Conservation (phyloP, 2,329 filamentous ascomycete species). For the Tricladium varicosporioides region DNA sequence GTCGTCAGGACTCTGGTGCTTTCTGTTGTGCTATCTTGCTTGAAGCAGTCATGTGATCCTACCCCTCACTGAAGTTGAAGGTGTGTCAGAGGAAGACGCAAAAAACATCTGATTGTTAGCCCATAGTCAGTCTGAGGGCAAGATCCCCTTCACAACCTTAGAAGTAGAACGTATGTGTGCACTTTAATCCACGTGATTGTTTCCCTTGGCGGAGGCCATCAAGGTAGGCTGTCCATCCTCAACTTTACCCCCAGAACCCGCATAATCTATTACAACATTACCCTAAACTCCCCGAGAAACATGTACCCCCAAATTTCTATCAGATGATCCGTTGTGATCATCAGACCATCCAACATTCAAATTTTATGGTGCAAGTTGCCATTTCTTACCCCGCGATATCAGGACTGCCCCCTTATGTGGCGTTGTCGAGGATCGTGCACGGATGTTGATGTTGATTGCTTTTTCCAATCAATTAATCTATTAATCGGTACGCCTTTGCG, state of each 20-base stretch:
- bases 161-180: too few species aligned
- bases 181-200: too few species aligned
- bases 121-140: too few species aligned
- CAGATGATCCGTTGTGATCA: constrained; percentile 1
- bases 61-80: background rate
- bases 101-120: background rate
- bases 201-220: background rate
- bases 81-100: background rate
- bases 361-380: background rate
- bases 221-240: background rate
- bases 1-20: background rate
- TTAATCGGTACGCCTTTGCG: background rate
- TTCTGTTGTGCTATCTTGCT: background rate
- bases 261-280: background rate
- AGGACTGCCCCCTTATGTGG: background rate
- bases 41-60: background rate
- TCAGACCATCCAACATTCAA: constrained; percentile 3
- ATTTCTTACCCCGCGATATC: constrained; percentile 3
- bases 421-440: background rate
- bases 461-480: background rate
- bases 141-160: too few species aligned
- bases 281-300: background rate
- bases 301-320: background rate
- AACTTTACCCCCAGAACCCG: background rate
- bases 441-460: background rate